These are phyloP conservation scores for Alternaria sp. DNA, from an alignment of 2,329 filamentous ascomycete genomes.

Conservation along the genomic window DNA sequence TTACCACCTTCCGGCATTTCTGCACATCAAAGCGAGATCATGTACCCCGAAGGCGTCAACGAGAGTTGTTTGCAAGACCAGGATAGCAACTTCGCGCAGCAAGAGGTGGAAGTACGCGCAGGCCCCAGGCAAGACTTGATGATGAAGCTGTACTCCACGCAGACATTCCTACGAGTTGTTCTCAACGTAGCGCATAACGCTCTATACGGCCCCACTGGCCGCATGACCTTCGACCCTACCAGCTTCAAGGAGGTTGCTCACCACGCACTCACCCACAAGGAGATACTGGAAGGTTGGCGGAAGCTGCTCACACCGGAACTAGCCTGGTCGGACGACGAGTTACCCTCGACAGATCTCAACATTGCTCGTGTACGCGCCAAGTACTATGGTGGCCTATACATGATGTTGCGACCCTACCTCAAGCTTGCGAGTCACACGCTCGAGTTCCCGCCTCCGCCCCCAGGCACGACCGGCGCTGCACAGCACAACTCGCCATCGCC, in stretches of 20 bases:
- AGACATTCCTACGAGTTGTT: slow-evolving; percentile 65
- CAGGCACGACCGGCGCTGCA: slow-evolving; percentile 12
- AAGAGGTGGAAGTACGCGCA: slow-evolving; percentile 16
- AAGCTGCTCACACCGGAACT: slow-evolving; percentile 58
- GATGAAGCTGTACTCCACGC: slow-evolving; percentile 66
- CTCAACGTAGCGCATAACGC: slow-evolving; percentile 63
- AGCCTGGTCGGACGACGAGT: slow-evolving; percentile 71
- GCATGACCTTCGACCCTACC: slow-evolving; percentile 42
- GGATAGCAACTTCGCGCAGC: slow-evolving; percentile 5
- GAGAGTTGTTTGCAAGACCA: slow-evolving; percentile 34
- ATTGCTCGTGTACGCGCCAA: slow-evolving; percentile 86
- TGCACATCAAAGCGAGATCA: slow-evolving; percentile 65
- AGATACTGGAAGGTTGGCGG: slow-evolving; percentile 62
- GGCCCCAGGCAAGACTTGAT: slow-evolving; percentile 47
- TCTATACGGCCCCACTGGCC: slow-evolving; percentile 55
- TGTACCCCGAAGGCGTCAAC: slow-evolving; percentile 68
- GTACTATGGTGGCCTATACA: slow-evolving; percentile 90
- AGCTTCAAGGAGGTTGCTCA: slow-evolving; percentile 40
- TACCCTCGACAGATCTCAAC: slow-evolving; percentile 77
- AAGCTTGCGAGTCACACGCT: slow-evolving; percentile 64
- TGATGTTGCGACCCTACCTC: slow-evolving; percentile 83
- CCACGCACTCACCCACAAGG: slow-evolving; percentile 39
- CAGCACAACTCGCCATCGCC: slow-evolving; percentile 60
- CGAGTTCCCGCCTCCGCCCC: slow-evolving; percentile 41
- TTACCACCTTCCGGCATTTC: slow-evolving; percentile 67